These are phyloP conservation scores for Tolypocladium amazonense DNA, from an alignment of 2,329 filamentous ascomycete species.

Conservation along the genomic window DNA sequence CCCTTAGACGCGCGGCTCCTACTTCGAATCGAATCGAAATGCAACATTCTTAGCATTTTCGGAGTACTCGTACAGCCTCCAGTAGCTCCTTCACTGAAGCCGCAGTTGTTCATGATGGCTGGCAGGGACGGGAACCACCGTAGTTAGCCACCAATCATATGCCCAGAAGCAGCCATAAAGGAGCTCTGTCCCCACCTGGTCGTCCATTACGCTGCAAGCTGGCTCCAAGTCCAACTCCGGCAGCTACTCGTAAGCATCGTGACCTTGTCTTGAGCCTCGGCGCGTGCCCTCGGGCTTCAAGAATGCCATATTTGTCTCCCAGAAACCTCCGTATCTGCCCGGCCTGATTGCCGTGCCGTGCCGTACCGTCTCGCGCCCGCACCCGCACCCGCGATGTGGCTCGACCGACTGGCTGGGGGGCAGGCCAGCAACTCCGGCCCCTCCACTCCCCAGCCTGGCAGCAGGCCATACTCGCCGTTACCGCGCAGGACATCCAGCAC, in stretches of 20 bases:
- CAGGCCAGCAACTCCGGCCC: slow-evolving; percentile 50
- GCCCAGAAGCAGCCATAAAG: background rate
- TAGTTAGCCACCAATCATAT: background rate
- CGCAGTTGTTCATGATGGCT: background rate
- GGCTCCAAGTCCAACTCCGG: background rate
- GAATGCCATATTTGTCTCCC: slow-evolving; percentile 1
- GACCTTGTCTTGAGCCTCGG: background rate
- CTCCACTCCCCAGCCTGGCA: slow-evolving; percentile 50
- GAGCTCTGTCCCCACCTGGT: background rate
- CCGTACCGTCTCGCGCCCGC: slow-evolving; percentile 1
- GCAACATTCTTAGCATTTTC: background rate
- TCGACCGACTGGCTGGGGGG: slow-evolving; percentile 67
- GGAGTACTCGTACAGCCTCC: too few relatives aligned
- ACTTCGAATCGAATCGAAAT: background rate
- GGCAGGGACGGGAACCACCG: background rate
- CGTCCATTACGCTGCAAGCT: background rate
- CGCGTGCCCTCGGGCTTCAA: background rate
- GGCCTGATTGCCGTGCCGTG: background rate
- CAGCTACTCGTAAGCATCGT: background rate
- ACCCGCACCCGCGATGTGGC: slow-evolving; percentile 56
- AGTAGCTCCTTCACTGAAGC: background rate
- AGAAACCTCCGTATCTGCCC: background rate
- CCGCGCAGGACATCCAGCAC: slow-evolving; percentile 56
- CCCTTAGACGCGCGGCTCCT: background rate
- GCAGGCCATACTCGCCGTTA: slow-evolving; percentile 62